Base-by-base conservation (phyloP, 192 early-diverging fungal genomes). In the Backusella liffmaniae region DNA sequence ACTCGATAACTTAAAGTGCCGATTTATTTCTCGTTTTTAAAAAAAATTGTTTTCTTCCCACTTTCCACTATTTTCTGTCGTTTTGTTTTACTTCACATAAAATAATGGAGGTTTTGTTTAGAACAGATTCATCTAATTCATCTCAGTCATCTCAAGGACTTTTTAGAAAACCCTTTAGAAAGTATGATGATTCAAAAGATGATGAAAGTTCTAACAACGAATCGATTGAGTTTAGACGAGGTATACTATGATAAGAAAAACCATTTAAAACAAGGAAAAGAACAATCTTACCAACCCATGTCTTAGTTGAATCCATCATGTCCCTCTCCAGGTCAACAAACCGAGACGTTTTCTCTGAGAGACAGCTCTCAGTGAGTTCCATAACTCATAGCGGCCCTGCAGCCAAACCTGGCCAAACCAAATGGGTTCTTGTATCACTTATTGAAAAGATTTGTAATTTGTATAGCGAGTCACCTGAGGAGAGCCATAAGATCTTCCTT, bases 361-460 rank as follows among this genome's bases (percentile, higher is more conserved):
- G 49, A 53, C 71, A 30, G 16, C 34, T 18, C 12, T 34, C 30
- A 12, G 32, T 49, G 2, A 53, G 46, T 5, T 29, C 32, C 41
- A 49, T 34, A 18, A 72, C 29, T 35, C 21, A 72, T 30, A 49
- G 5, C 10, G 44, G 30, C 10, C 15, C 70, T 8, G 53, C n/a
- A 18, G 65, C 70, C 7, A 72, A 67, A 73, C 37, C 74, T 7
- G 74, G 84, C 46, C 94, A 95, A 79, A 92, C 92, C 29, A 87
- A 92, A 21, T 80, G 97, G 23, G 82, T 98, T 5, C 85, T 98
- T 35, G 96, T 98, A 1, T 91, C 95, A 30, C 80, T 98, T 32
- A 84, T 98, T 3, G 96, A 98, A 70, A 95, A 94, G 79, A 96
- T 96, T 85, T 95, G 94, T 80, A 79, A 88, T 32, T 82, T 95